Evolutionary conservation across 805 yeast genomes (phyloP).

Genomic region (Teunomyces stri): DNA sequence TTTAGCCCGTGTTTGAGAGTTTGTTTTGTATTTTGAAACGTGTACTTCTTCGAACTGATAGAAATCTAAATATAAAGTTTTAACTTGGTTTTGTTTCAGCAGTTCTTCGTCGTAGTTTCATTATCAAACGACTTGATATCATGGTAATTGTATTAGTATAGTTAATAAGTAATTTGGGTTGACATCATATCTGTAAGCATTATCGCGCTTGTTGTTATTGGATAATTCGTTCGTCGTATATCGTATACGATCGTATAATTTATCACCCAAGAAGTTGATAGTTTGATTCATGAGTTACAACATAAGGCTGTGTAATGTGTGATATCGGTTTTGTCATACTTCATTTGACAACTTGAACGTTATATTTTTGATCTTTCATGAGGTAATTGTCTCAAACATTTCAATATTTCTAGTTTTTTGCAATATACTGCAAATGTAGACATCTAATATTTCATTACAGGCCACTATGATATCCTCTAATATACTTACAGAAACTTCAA

Average conservation of each 20-base stretch:
- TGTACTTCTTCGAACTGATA: not conserved
- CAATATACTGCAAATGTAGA: too few species aligned
- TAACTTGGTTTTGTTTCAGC: not conserved
- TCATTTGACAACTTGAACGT: too few species aligned
- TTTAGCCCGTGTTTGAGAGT: not conserved
- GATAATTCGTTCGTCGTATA: not conserved
- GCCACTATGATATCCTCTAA: too few species aligned
- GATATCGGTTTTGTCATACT: too few species aligned
- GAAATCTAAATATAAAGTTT: not conserved
- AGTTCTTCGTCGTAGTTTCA: not conserved
- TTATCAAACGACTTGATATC: too few species aligned
- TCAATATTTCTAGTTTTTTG: too few species aligned
- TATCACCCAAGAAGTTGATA: not conserved
- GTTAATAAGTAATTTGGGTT: not conserved
- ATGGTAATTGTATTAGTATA: not conserved
- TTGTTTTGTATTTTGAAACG: not conserved
- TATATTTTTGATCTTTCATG: too few species aligned
- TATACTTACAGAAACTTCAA: too few species aligned
- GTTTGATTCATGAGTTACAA: too few species aligned
- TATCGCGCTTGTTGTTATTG: slow-evolving; percentile 1
- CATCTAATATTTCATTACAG: too few species aligned
- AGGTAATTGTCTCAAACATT: too few species aligned
- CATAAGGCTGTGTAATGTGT: too few species aligned
- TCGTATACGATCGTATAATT: not conserved
- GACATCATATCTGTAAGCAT: not conserved